These are phyloP conservation scores for Tympanopsis confertula DNA, from an alignment of 2,329 filamentous ascomycete species.

Conservation along the genomic window DNA sequence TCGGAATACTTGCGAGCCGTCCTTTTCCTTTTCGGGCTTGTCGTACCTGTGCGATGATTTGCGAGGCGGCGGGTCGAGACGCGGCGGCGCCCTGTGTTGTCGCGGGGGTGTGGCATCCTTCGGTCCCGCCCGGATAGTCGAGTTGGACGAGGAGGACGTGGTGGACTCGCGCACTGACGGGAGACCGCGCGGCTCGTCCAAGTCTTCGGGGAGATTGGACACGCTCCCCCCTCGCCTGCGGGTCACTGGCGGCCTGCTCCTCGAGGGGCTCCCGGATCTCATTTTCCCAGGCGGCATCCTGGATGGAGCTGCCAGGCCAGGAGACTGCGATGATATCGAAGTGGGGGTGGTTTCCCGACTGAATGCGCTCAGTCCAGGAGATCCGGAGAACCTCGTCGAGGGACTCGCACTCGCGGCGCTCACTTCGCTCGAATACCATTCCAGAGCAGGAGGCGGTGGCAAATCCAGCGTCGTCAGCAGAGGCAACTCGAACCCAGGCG, in stretches of 20 bases:
- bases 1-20: constrained; percentile 25
- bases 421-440: constrained; percentile 43
- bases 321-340: constrained; percentile 66
- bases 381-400: constrained; percentile 66
- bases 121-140: constrained; percentile 47
- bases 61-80: constrained; percentile 49
- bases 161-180: constrained; percentile 58
- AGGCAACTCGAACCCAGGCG: constrained; percentile 30
- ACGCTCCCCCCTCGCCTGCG: constrained; percentile 43
- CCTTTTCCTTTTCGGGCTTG: constrained; percentile 19
- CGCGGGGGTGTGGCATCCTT: constrained; percentile 31
- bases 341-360: constrained; percentile 71
- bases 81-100: constrained; percentile 30
- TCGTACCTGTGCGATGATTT: constrained; percentile 47
- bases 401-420: constrained; percentile 58
- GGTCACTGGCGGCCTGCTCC: constrained; percentile 47
- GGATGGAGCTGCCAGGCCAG: constrained; percentile 40
- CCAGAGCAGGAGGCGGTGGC: constrained; percentile 55
- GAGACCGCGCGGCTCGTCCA: constrained; percentile 42
- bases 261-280: constrained; percentile 41
- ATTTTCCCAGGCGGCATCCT: constrained; percentile 31
- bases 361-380: constrained; percentile 56
- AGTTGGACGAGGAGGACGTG: constrained; percentile 62
- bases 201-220: constrained; percentile 34
- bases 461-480: constrained; percentile 52